Conservation (phyloP, 2,329 filamentous ascomycete species). For the Colletotrichum coccodes region DNA sequence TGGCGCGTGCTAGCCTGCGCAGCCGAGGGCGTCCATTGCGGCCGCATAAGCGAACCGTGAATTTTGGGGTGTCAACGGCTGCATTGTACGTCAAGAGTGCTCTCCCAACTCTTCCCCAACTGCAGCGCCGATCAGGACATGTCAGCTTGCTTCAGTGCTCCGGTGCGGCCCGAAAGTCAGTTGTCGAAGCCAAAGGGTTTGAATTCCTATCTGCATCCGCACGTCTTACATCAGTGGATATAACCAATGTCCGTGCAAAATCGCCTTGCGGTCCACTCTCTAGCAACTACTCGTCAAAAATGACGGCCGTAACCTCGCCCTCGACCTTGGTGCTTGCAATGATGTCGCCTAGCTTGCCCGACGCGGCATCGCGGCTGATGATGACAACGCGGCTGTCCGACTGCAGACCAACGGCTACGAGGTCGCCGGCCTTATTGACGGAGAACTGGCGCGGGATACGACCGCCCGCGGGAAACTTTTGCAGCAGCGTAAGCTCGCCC, state of each 20-base stretch:
- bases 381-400: constrained; percentile 68
- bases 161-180: background rate
- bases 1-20: background rate
- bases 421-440: constrained; percentile 70
- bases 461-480: constrained; percentile 73
- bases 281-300: constrained; percentile 55
- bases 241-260: no score
- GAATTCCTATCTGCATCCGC: background rate
- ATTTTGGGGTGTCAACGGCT: background rate
- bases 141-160: background rate
- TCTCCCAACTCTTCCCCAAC: background rate
- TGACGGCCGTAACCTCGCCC: constrained; percentile 56
- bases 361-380: constrained; percentile 66
- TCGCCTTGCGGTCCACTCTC: background rate
- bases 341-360: constrained; percentile 65
- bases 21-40: background rate
- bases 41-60: background rate
- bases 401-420: constrained; percentile 75
- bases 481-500: constrained; percentile 65
- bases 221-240: background rate
- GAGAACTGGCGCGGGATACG: constrained; percentile 73
- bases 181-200: background rate
- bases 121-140: background rate
- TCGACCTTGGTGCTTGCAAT: constrained; percentile 53
- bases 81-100: background rate